Percentiles rank a stretch among this genome's conserved stretches.
Evolutionary conservation across 331 rosid genomes (phyloP).

Genomic region (Acacia pycnantha): DNA sequence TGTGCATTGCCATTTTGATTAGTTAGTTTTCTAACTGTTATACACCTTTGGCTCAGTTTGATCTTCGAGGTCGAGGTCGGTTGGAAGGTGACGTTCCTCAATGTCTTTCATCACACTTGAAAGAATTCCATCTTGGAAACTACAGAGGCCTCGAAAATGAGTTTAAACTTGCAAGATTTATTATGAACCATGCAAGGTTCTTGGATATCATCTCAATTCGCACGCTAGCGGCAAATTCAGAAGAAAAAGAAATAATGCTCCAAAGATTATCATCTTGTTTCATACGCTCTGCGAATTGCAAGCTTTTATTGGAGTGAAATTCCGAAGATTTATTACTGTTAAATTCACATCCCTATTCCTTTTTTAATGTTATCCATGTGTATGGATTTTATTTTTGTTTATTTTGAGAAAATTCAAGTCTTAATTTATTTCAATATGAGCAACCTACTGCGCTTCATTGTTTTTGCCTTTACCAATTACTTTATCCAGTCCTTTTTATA

Average conservation of each 20-base stretch:
- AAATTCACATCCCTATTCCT: too few relatives aligned
- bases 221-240: too few relatives aligned
- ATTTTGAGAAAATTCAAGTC: too few relatives aligned
- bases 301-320: background rate
- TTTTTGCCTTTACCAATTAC: too few relatives aligned
- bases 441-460: too few relatives aligned
- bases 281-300: background rate
- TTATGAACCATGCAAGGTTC: background rate
- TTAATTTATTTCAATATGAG: too few relatives aligned
- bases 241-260: background rate
- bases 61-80: rapidly evolving
- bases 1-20: background rate
- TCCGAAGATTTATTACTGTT: too few relatives aligned
- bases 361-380: too few relatives aligned
- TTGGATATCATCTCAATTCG: background rate
- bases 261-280: background rate
- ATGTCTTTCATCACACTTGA: background rate
- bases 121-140: background rate
- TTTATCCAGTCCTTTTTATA: too few relatives aligned
- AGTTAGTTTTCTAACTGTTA: background rate
- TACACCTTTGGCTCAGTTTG: background rate
- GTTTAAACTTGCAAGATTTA: background rate
- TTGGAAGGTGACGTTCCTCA: background rate
- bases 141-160: background rate
- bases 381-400: too few relatives aligned